Percentiles rank a stretch among this genome's conserved stretches.
phyloP scores from a whole-genome alignment of 2,329 filamentous ascomycete genomes.

The Exophiala sp. region DNA sequence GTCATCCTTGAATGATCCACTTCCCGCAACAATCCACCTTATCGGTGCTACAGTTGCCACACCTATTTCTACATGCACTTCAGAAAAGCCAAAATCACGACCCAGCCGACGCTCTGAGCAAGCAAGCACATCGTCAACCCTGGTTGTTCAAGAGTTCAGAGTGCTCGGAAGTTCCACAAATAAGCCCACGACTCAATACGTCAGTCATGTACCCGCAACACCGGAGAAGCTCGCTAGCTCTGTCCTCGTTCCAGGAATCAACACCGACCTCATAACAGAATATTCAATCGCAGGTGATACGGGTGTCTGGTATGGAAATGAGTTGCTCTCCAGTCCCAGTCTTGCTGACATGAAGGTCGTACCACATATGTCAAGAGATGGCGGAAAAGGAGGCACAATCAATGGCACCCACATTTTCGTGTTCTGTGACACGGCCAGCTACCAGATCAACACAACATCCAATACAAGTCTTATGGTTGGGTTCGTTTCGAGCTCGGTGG shows the following conservation, averaged over 20 bases:
- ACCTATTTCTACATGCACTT: not conserved
- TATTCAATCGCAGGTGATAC: constrained; percentile 31
- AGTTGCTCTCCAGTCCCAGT: constrained; percentile 15
- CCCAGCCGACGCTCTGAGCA: constrained; percentile 1
- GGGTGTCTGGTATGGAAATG: constrained; percentile 22
- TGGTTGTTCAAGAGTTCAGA: constrained; percentile 22
- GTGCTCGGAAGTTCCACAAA: constrained; percentile 29
- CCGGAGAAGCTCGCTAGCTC: constrained; percentile 24
- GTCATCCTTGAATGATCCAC: constrained; percentile 26
- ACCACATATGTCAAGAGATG: constrained; percentile 33
- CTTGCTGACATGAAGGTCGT: constrained; percentile 22
- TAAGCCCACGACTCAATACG: constrained; percentile 29
- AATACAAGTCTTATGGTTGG: constrained; percentile 28
- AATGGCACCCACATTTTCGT: constrained; percentile 34
- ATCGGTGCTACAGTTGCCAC: constrained; percentile 25
- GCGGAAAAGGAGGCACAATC: constrained; percentile 33
- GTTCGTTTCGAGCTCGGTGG: constrained; percentile 33
- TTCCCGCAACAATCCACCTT: constrained; percentile 24
- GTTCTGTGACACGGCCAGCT: constrained; percentile 34
- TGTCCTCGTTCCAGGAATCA: constrained; percentile 29
- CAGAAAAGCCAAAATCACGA: not conserved
- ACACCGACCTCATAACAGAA: constrained; percentile 29
- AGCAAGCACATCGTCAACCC: not conserved
- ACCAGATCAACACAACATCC: constrained; percentile 25
- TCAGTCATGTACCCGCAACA: constrained; percentile 25